Evolutionary conservation across 345 rosid species (phyloP), one percentile per base, ranked within the genome.

Genomic region (Eucalyptus globulus): DNA sequence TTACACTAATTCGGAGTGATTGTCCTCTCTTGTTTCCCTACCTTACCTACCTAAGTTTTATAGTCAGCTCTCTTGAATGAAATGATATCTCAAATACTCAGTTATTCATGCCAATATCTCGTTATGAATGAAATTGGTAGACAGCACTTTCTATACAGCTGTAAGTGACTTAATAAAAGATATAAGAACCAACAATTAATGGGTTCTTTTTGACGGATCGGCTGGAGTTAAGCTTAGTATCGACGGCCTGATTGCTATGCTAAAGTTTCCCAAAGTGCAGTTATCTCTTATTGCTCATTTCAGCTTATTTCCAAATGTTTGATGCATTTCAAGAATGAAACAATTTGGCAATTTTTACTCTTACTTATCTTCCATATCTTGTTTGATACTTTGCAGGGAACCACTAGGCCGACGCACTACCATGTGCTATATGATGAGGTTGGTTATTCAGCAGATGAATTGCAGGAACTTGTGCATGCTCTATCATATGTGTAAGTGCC

Each of bases 391-490:
- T 62, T 47, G 69, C 89, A 90, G 91, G 91, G 91, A 29, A 90
- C 91, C 34, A 85, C 89, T 24, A 83, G 91, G 85, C 91, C 91
- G 1, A 90, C 89, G 19, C 91, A 90, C 86, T 90, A 90, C 87
- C 91, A 90, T 88, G 86, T 90, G 26, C 89, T 90, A 37, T 86
- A 81, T 24, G 91, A 90, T 0, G 86, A 90, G n/a, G 87, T 87
- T 7, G 89, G 89, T 69, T 88, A 81, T 86, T 87, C 88, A 11
- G 40, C 89, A 49, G 91, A 90, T 88, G 91, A 90, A 5, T 29
- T 90, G 86, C 91, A 88, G 83, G 89, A 90, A 24, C 89, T 87
- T 29, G 91, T 90, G 43, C 89, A 87, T 27, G 86, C 89, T 29
- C 89, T 90, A 67, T 90, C 91, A 10, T 90, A 90, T 51, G 89